These are phyloP conservation scores for Candida buenavistaensis DNA, from an alignment of 1,139 yeast genomes.

Conservation along the genomic window DNA sequence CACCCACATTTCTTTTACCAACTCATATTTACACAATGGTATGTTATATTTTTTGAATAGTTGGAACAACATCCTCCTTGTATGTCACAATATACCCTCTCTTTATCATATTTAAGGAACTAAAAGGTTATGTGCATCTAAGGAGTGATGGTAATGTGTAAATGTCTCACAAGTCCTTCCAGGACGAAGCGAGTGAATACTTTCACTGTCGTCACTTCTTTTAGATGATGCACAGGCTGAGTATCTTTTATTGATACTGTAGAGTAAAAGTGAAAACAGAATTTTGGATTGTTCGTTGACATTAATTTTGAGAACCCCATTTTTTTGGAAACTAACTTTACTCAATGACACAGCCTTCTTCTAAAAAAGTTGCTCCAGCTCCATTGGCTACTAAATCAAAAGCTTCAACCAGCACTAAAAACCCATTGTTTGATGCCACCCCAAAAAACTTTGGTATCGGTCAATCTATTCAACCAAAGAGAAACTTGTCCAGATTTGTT, in stretches of 20 bases:
- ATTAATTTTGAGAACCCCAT: constrained; percentile 26
- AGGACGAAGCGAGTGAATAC: constrained; percentile 1
- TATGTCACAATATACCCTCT: constrained; percentile 16
- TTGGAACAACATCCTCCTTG: constrained; percentile 30
- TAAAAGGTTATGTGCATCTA: constrained; percentile 31
- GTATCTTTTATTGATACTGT: constrained; percentile 42
- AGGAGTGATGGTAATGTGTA: constrained; percentile 31
- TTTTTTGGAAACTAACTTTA: constrained; percentile 22
- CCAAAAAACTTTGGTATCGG: constrained; percentile 97
- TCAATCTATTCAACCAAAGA: constrained; percentile 91
- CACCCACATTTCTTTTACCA: constrained; percentile 1
- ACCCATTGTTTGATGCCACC: constrained; percentile 63
- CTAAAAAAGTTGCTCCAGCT: constrained; percentile 54
- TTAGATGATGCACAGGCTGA: constrained; percentile 44
- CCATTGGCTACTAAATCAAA: constrained; percentile 46
- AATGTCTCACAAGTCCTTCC: constrained; percentile 1
- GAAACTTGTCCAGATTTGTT: constrained; percentile 93
- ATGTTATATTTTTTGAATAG: constrained; percentile 21
- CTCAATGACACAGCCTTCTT: constrained; percentile 72
- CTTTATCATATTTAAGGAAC: constrained; percentile 13
- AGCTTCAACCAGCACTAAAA: constrained; percentile 25
- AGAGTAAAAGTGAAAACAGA: constrained; percentile 25
- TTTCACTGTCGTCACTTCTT: constrained; percentile 30
- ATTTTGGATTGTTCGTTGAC: constrained; percentile 28
- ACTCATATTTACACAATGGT: constrained; percentile 22